Conservation (phyloP, 768 basidiomycete genomes). For the button mushroom (Agaricus bisporus) region DNA sequence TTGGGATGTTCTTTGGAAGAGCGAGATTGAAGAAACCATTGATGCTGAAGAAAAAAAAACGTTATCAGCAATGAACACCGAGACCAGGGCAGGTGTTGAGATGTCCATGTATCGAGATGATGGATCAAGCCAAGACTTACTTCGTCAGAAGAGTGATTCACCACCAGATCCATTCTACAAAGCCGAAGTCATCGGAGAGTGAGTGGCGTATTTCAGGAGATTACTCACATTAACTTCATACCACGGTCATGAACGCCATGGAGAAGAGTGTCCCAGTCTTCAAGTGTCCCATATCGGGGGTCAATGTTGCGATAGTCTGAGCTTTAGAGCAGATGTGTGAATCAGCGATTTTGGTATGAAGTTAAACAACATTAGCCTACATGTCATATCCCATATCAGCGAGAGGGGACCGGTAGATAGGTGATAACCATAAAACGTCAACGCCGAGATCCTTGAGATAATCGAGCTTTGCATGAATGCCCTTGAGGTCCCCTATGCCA, state of each 20-base stretch:
- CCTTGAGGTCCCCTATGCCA: conserved; percentile 64
- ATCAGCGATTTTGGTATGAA: neutral
- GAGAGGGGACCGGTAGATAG: conserved; percentile 63
- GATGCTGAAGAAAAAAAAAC: conserved; percentile 39
- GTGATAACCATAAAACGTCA: conserved; percentile 64
- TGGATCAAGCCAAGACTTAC: conserved; percentile 22
- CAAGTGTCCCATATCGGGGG: conserved; percentile 56
- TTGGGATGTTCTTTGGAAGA: conserved; percentile 48
- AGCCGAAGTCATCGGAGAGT: neutral
- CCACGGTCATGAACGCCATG: conserved; percentile 51
- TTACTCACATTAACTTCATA: conserved; percentile 59
- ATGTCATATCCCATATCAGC: conserved; percentile 76
- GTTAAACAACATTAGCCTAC: conserved; percentile 24
- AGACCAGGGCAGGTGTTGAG: neutral
- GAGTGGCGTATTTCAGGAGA: neutral
- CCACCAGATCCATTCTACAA: conserved; percentile 68
- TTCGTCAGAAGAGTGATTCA: conserved; percentile 69
- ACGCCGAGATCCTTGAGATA: conserved; percentile 66
- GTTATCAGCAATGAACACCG: neutral
- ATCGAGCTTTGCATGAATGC: conserved; percentile 58
- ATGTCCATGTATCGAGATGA: too few species aligned
- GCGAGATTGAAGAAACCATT: conserved; percentile 61
- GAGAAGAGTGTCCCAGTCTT: conserved; percentile 52
- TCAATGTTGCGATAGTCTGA: conserved; percentile 63
- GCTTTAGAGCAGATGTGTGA: conserved; percentile 23